Base-by-base conservation (phyloP, 169 alveolate species). In the Amoebophrya sp. region DNA sequence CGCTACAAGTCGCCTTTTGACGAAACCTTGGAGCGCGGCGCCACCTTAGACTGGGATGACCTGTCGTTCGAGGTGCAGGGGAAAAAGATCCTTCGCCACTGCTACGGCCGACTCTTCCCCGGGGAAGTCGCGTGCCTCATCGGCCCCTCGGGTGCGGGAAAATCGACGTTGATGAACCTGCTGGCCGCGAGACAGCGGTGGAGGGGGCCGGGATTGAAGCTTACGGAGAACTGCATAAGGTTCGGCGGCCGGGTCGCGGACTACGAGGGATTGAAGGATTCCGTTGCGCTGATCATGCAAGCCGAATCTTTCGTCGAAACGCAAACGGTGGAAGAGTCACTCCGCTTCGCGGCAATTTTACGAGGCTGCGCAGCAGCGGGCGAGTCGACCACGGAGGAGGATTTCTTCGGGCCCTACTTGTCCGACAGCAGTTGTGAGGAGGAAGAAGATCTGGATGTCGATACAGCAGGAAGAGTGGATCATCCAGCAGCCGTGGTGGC, bases 251-350 rank as follows among this genome's bases (percentile, higher is more conserved):
- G 83, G 1, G 7, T 25, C 29, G 29, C 83, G 0, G 29, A 3
- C 0, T 66, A 25, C 18, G 83, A 66, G 83, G 83, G 83, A 0
- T n/a, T 66, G 35, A 66, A 66, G 18, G 83, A 66, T 25, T 66
- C 83, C 83, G 83, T 66, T 25, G 83, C 83, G 32, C 83, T 66
- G 32, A 66, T 66, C 83, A 66, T 66, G 83, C 83, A 66, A 25
- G 83, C 83, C 29, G 83, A 66, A 25, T 7, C 32, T n/a, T 66
- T 66, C 83, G 83, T 66, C 32, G 83, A 66, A 25, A 66, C 83
- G 1, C 83, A 66, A 25, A 66, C 83, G 32, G 83, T 66, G 83
- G 83, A 66, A 25, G 83, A 66, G 32, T 66, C 83, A 3, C 35
- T 66, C 32, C 83, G 83, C 12, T 66, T 66, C 18, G 83, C 83